Conservation (phyloP, 2,329 filamentous ascomycete genomes). For the Dryadomyces quercivorus region DNA sequence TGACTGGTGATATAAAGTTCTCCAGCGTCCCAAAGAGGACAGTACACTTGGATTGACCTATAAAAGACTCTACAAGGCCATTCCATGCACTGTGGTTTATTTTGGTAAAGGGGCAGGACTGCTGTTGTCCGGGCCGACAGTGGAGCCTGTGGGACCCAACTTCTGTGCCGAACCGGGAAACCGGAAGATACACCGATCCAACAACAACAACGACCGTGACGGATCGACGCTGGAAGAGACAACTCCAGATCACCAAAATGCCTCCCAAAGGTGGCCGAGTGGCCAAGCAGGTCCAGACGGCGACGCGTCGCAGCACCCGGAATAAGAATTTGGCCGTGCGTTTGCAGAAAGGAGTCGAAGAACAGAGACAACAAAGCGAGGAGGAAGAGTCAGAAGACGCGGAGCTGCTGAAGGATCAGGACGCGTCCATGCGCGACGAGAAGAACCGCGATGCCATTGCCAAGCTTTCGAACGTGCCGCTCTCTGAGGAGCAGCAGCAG, state of each 20-base stretch:
- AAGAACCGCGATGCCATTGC: slow-evolving; percentile 2
- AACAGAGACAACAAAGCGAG: background rate
- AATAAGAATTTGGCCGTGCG: background rate
- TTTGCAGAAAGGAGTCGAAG: background rate
- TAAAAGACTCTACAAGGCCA: no score
- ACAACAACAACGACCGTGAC: background rate
- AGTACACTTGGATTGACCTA: no score
- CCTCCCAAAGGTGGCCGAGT: slow-evolving; percentile 1
- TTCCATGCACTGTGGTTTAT: no score
- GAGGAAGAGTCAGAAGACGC: background rate
- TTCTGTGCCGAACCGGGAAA: no score
- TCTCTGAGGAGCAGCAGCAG: slow-evolving; percentile 4
- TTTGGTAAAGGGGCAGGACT: background rate
- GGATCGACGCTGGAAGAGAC: no score
- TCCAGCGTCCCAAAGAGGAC: no score
- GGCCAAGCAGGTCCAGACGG: slow-evolving; percentile 3
- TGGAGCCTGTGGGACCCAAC: no score
- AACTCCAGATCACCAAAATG: background rate
- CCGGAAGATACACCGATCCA: background rate
- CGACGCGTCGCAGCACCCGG: slow-evolving; percentile 2
- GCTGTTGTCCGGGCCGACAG: background rate
- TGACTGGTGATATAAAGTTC: no score
- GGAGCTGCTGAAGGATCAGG: background rate
- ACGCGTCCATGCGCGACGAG: background rate
- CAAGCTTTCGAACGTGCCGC: slow-evolving; percentile 5